These are phyloP conservation scores for Ascochyta pisi DNA, from an alignment of 2,329 filamentous ascomycete species.

Conservation along the genomic window DNA sequence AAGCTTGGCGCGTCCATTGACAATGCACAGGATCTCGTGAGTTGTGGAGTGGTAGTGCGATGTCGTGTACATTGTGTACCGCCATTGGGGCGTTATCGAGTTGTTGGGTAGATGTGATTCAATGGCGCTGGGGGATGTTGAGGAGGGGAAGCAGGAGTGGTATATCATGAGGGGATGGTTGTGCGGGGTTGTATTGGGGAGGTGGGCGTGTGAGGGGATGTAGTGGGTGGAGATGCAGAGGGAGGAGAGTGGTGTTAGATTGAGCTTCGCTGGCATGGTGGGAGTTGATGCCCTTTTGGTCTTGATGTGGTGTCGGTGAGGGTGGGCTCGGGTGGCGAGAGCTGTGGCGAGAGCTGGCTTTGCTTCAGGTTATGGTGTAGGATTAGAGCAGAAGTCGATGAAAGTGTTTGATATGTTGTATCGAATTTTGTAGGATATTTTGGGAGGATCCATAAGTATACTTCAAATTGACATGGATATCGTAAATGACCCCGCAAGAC, in stretches of 20 bases:
- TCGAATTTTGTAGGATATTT: not conserved
- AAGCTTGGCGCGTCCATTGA: constrained; percentile 63
- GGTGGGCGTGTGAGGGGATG: constrained; percentile 63
- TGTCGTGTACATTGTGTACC: constrained; percentile 71
- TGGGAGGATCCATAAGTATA: not conserved
- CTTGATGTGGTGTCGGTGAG: not conserved
- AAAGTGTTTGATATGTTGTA: too few relatives aligned
- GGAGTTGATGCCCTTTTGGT: not conserved
- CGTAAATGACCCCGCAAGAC: constrained; percentile 20
- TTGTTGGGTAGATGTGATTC: constrained; percentile 62
- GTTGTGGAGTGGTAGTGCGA: constrained; percentile 73
- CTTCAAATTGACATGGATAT: not conserved
- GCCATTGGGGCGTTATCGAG: constrained; percentile 67
- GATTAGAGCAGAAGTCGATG: too few relatives aligned
- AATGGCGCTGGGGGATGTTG: constrained; percentile 57
- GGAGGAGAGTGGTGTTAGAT: constrained; percentile 55
- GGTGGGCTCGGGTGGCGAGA: not conserved
- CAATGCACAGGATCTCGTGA: constrained; percentile 71
- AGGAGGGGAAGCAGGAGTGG: constrained; percentile 61
- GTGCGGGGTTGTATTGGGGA: constrained; percentile 71
- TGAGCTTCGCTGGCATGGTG: constrained; percentile 25
- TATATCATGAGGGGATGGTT: constrained; percentile 71
- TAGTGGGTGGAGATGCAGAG: constrained; percentile 64
- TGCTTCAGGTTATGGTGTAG: too few relatives aligned
- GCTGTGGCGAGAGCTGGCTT: too few relatives aligned